Conservation (phyloP, 805 yeast species). For the Saccharomycopsis guyanensis region DNA sequence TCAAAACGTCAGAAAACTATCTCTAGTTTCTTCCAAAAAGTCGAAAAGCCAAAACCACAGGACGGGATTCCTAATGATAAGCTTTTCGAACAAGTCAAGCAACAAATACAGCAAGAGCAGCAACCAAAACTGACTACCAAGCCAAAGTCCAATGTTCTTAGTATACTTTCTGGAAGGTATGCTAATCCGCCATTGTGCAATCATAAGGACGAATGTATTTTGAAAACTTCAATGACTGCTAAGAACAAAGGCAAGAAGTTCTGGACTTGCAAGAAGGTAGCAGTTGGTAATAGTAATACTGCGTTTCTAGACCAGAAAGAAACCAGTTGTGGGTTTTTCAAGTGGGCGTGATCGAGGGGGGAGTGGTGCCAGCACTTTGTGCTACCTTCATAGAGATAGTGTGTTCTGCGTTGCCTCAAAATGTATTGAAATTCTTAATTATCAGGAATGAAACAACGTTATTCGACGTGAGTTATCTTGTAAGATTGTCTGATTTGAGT, state of each 20-base stretch:
- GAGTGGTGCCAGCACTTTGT: too few species aligned
- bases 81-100: not conserved
- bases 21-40: slow-evolving; percentile 24
- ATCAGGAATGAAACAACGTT: too few species aligned
- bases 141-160: not conserved
- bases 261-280: slow-evolving; percentile 42
- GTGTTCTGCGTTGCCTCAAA: too few species aligned
- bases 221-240: slow-evolving; percentile 38
- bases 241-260: slow-evolving; percentile 43
- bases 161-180: not conserved
- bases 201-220: slow-evolving; percentile 39
- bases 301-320: slow-evolving; percentile 23
- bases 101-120: not conserved
- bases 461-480: too few species aligned
- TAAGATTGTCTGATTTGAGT: too few species aligned
- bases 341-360: slow-evolving; percentile 41
- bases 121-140: not conserved
- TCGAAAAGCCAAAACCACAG: slow-evolving; percentile 1
- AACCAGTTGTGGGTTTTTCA: slow-evolving; percentile 44
- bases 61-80: not conserved
- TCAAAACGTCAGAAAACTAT: slow-evolving; percentile 22
- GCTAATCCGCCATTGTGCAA: slow-evolving; percentile 36
- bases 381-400: too few species aligned
- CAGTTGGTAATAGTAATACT: slow-evolving; percentile 10
- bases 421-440: too few species aligned